A percentile compares a stretch with the other conserved stretches of the same genome.
Evolutionary conservation across 345 rosid genomes (phyloP).

Genomic region (Cardamine occulta): DNA sequence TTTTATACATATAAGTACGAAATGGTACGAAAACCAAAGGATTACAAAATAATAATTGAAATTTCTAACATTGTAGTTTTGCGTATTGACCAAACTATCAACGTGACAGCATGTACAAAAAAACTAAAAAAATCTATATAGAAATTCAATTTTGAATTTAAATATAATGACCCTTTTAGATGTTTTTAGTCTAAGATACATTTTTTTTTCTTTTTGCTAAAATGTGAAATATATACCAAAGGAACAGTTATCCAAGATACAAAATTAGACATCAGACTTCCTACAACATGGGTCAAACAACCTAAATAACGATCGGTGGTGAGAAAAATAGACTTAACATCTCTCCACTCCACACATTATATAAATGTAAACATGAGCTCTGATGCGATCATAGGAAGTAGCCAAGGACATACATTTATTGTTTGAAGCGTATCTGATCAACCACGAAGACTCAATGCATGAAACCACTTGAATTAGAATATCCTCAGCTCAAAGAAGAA

Average conservation of each 20-base stretch:
- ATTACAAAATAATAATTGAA: background rate
- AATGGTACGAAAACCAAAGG: background rate
- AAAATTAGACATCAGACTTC: slow-evolving; percentile 22
- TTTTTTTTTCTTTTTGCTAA: background rate
- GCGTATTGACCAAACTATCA: background rate
- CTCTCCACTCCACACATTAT: slow-evolving; percentile 11
- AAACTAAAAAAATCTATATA: background rate
- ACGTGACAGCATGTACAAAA: background rate
- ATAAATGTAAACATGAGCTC: slow-evolving; percentile 4
- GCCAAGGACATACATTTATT: too few relatives aligned
- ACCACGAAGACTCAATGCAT: too few relatives aligned
- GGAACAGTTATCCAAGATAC: background rate
- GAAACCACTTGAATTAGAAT: too few relatives aligned
- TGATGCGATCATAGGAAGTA: too few relatives aligned
- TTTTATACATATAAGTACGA: background rate
- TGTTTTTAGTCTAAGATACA: background rate
- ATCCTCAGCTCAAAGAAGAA: too few relatives aligned
- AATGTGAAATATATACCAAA: background rate
- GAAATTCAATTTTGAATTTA: background rate
- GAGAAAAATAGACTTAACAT: background rate
- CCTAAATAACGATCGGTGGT: slow-evolving; percentile 34
- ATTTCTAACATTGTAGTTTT: background rate
- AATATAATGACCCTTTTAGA: background rate
- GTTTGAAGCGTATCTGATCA: too few relatives aligned
- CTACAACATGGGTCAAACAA: slow-evolving; percentile 10